Evolutionary conservation across 2,329 filamentous ascomycete species (phyloP).

Genomic region (Colletotrichum tropicale): DNA sequence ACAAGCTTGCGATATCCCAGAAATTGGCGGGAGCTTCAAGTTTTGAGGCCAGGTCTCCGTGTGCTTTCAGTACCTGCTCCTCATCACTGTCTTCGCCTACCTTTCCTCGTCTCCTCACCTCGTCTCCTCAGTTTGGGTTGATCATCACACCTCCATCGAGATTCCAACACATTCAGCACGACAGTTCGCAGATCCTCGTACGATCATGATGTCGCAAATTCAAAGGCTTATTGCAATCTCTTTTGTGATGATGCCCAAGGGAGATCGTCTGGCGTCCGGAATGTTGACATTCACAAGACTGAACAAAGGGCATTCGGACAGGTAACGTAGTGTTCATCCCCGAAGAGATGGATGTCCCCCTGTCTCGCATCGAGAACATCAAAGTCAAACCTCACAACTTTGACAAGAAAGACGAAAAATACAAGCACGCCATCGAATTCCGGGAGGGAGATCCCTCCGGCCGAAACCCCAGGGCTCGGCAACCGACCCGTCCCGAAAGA

Average conservation of each 20-base stretch:
- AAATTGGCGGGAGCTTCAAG: not conserved
- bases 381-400: not conserved
- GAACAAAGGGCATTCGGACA: not conserved
- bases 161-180: not conserved
- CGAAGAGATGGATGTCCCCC: not conserved
- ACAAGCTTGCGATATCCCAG: not conserved
- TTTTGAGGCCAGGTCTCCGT: not conserved
- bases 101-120: too few species aligned
- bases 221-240: not conserved
- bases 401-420: not conserved
- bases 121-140: not conserved
- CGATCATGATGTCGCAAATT: not conserved
- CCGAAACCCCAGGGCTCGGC: not conserved
- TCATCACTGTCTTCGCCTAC: not conserved
- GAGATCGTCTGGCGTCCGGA: not conserved
- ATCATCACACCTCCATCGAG: not conserved
- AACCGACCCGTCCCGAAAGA: not conserved
- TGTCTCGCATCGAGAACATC: not conserved
- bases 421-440: not conserved
- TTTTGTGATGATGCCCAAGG: not conserved
- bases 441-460: not conserved
- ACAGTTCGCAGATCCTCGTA: not conserved
- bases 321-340: not conserved
- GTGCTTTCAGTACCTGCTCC: not conserved
- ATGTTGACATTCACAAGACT: not conserved